Evolutionary conservation across 805 yeast species (phyloP).

Genomic region (Teunomyces atbi): DNA sequence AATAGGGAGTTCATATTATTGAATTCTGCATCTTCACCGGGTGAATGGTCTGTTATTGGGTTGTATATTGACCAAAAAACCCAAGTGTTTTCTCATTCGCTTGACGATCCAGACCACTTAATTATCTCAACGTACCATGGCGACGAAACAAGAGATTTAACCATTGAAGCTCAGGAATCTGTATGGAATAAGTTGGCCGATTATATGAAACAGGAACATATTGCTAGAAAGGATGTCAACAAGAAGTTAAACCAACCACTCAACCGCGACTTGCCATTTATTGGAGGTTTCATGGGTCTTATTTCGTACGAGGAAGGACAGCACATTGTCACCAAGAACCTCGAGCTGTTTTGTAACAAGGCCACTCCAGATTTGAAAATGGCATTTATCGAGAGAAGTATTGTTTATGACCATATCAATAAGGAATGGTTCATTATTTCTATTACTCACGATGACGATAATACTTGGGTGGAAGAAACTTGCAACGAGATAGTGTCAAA

Average conservation of each 20-base stretch:
- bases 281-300: conserved; percentile 89
- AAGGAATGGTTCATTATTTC: conserved; percentile 53
- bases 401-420: conserved; percentile 51
- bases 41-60: conserved; percentile 86
- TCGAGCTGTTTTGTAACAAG: conserved; percentile 37
- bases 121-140: conserved; percentile 26
- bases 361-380: conserved; percentile 72
- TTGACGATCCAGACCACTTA: conserved; percentile 36
- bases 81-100: conserved; percentile 60
- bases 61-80: conserved; percentile 49
- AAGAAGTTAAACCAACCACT: conserved; percentile 14
- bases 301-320: conserved; percentile 87
- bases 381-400: conserved; percentile 64
- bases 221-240: conserved; percentile 28
- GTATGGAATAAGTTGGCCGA: conserved; percentile 55
- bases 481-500: conserved; percentile 9
- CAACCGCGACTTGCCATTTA: conserved; percentile 58
- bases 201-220: conserved; percentile 41
- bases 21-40: conserved; percentile 81
- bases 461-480: conserved; percentile 35
- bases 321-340: conserved; percentile 30
- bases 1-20: conserved; percentile 55
- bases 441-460: conserved; percentile 34
- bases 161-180: conserved; percentile 16
- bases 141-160: conserved; percentile 5